Evolutionary conservation across 2,329 filamentous ascomycete genomes (phyloP).

Genomic region (Alternaria viburni): DNA sequence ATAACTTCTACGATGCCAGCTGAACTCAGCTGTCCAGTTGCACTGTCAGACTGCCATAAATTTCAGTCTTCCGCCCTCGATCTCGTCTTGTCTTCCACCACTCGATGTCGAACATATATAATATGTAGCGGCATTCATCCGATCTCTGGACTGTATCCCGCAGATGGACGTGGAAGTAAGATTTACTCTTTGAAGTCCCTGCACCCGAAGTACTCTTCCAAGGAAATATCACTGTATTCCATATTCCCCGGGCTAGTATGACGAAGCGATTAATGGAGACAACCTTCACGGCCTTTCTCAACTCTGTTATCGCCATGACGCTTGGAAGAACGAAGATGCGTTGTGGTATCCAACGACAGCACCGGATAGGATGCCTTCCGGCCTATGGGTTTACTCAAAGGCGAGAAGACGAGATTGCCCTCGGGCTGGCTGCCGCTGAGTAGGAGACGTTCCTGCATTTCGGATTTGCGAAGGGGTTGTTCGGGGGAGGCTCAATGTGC

Average conservation of each 20-base stretch:
- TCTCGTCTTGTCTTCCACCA: background rate
- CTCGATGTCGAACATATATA: background rate
- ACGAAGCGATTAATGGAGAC: background rate
- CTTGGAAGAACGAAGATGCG: background rate
- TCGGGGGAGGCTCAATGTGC: background rate
- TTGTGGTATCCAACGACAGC: background rate
- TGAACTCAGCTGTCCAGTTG: constrained; percentile 3
- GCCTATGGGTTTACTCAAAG: background rate
- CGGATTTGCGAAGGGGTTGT: background rate
- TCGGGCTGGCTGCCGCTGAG: background rate
- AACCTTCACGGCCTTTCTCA: background rate
- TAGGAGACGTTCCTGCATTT: background rate
- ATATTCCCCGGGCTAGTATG: background rate
- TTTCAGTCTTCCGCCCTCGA: background rate
- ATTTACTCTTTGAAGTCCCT: background rate
- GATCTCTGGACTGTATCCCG: background rate
- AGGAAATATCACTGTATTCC: background rate
- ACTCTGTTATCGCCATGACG: background rate
- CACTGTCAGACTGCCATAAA: background rate
- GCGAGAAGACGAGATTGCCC: background rate
- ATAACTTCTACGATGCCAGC: constrained; percentile 33
- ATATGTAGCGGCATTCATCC: background rate
- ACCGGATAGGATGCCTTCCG: background rate
- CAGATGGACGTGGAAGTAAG: background rate
- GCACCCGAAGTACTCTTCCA: background rate